These are phyloP conservation scores for Lumnitzera littorea DNA, from an alignment of 345 rosid genomes.

Conservation along the genomic window DNA sequence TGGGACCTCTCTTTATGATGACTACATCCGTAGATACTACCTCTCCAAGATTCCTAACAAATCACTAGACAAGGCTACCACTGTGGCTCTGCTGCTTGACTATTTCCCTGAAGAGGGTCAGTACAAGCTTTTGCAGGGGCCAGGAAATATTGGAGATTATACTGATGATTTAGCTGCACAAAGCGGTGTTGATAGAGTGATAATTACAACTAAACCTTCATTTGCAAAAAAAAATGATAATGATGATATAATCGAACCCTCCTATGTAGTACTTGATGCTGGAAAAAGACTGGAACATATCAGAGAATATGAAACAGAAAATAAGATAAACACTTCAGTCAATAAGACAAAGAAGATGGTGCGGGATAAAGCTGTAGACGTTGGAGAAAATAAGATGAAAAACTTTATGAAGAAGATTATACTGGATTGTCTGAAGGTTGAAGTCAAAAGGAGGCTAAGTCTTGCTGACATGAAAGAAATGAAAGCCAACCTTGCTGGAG, in stretches of 20 bases:
- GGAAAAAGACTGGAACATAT: slow-evolving; percentile 35
- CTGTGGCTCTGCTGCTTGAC: slow-evolving; percentile 72
- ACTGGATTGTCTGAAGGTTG: slow-evolving; percentile 58
- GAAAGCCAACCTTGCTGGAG: slow-evolving; percentile 45
- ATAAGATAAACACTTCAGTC: slow-evolving; percentile 18
- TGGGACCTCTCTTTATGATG: slow-evolving; percentile 30
- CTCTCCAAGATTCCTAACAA: slow-evolving; percentile 37
- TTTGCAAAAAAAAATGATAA: slow-evolving; percentile 16
- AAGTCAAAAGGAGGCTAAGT: slow-evolving; percentile 63
- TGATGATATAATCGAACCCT: slow-evolving; percentile 53
- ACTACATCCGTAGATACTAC: slow-evolving; percentile 26
- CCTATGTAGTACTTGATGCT: slow-evolving; percentile 55
- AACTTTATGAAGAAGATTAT: slow-evolving; percentile 51
- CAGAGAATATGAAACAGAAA: slow-evolving; percentile 22
- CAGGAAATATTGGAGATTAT: slow-evolving; percentile 31
- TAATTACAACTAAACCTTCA: slow-evolving; percentile 2
- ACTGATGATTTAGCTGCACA: slow-evolving; percentile 14
- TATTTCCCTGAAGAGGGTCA: slow-evolving; percentile 88
- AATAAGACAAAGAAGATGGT: slow-evolving; percentile 3
- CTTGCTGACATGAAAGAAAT: slow-evolving; percentile 47
- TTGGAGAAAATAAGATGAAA: slow-evolving; percentile 37
- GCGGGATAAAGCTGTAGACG: slow-evolving; percentile 3
- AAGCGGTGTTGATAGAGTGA: slow-evolving; percentile 7
- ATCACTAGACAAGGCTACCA: slow-evolving; percentile 60
- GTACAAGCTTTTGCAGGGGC: slow-evolving; percentile 79